Percentiles rank a stretch among this genome's conserved stretches.
These are phyloP conservation scores for Hymenoscyphus linearis DNA, from an alignment of 2,329 filamentous ascomycete species.

Conservation along the genomic window DNA sequence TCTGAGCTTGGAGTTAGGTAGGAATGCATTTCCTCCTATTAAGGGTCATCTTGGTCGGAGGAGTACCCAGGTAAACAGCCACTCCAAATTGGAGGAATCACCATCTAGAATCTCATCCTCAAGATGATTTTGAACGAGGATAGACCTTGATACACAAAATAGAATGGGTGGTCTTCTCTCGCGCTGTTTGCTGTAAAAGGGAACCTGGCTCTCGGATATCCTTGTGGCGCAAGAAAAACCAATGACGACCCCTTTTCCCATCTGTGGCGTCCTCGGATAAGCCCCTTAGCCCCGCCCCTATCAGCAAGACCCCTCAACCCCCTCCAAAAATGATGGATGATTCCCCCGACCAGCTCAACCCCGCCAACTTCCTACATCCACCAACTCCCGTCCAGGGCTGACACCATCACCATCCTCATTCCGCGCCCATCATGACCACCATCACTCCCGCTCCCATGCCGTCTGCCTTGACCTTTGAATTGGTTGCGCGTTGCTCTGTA, in stretches of 20 bases:
- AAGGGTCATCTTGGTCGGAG: neutral
- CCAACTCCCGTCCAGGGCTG: too few relatives aligned
- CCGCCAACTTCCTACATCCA: neutral
- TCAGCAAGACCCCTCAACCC: neutral
- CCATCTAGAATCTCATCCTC: neutral
- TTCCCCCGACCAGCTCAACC: neutral
- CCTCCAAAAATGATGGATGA: too few relatives aligned
- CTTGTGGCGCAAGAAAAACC: neutral
- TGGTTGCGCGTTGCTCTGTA: constrained; percentile 76
- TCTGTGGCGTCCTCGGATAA: neutral
- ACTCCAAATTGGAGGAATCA: neutral
- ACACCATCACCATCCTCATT: neutral
- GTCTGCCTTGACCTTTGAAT: constrained; percentile 72
- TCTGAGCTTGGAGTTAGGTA: neutral
- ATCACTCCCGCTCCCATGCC: constrained; percentile 34
- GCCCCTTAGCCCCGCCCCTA: neutral
- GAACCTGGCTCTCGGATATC: neutral
- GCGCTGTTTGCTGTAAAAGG: neutral
- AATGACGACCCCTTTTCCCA: neutral
- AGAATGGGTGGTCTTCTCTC: neutral
- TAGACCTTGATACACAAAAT: neutral
- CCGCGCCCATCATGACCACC: neutral
- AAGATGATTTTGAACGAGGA: neutral
- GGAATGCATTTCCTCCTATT: too few relatives aligned
- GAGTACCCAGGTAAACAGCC: neutral